Evolutionary conservation across 495 filamentous ascomycete species (phyloP), one percentile per base, ranked within the genome.

Genomic region (Lasiosphaeria ovina): DNA sequence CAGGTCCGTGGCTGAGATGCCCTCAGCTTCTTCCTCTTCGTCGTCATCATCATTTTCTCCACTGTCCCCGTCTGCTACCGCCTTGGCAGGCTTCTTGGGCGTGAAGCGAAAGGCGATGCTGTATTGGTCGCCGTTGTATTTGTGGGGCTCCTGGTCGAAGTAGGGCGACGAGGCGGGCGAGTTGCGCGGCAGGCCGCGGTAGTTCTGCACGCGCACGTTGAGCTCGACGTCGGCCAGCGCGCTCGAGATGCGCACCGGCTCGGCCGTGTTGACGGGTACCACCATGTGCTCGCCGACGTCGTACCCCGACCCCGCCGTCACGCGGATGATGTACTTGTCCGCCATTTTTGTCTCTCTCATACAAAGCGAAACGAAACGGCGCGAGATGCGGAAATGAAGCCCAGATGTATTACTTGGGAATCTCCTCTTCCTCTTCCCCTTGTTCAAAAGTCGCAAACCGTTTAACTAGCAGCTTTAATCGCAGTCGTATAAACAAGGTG

Each of bases 261-360:
- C 65, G 5, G 79, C 58, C 16, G 77, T 75, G 71, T 98, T 98
- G 66, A 97, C 92, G 5, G 79, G 76, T 2, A 97, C 83, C 3
- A 81, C 66, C 61, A 83, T 65, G 69, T 96, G 92, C 1, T 81
- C 85, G 45, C 77, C 67, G 32, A 72, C 65, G 70, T 92, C 83
- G 75, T 96, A 93, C 32, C 77, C 76, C 9, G 88, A 79, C 4
- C 93, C 93, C 9, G 90, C 89, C 8, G 88, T 90, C 17, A 91
- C 86, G 58, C 81, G 83, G 58, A 92, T 81, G 34, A 85, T 75
- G 72, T 89, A 91, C 54, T 89, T 85, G 47, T 85, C 75, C 31
- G 84, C 77, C 82, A 86, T 85, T 3, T 57, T 49, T 51, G 7
- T 24, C 38, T 8, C 38, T 42, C 14, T 0, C 11, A 40, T 14